Base-by-base conservation (phyloP, 768 basidiomycete species). In the Psilocybe azurescens region DNA sequence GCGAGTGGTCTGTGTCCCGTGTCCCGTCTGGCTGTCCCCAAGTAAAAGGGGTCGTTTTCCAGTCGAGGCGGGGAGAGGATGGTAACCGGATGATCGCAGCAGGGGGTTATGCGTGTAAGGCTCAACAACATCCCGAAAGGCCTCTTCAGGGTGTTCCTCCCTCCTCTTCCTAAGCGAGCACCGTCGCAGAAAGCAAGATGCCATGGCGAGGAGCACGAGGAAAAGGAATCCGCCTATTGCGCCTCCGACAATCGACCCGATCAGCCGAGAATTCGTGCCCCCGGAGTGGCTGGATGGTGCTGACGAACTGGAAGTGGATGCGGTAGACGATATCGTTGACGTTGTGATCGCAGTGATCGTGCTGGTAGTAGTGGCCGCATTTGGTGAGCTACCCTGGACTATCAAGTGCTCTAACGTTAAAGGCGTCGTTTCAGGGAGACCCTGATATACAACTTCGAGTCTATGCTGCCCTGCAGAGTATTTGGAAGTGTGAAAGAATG, bases 61-160 rank as follows among this genome's bases (percentile, higher is more conserved):
- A 14, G 30, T 53, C 5, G 33, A 36, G 16, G 32, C 36, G 4
- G 52, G 52, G 16, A 53, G 32, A 32, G 52, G 33, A 24, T 53
- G 16, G 16, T 53, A 53, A n/a, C 33, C 33, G n/a, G 52, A 53
- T 1, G 52, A n/a, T 7, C 52, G 32, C 32, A 33, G 18, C 16
- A 53, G 52, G n/a, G 52, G 52, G 18, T 53, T 53, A 20, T 53
- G 52, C 16, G 52, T 53, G 20, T 53, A 53, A 6, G 52, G 52
- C 33, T 53, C 52, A 18, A 53, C 6, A 4, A 53, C 36, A 33
- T 53, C 52, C 2, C 32, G 52, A 28, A 53, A 53, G n/a, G 32
- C 33, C 5, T 33, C 52, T 53, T 53, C 52, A 5, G 32, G 32
- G n/a, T 53, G 52, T 3, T 18, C 32, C 2, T 16, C 20, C n/a